phyloP scores from a whole-genome alignment of 768 basidiomycete species.

The Phylloporus sp. region DNA sequence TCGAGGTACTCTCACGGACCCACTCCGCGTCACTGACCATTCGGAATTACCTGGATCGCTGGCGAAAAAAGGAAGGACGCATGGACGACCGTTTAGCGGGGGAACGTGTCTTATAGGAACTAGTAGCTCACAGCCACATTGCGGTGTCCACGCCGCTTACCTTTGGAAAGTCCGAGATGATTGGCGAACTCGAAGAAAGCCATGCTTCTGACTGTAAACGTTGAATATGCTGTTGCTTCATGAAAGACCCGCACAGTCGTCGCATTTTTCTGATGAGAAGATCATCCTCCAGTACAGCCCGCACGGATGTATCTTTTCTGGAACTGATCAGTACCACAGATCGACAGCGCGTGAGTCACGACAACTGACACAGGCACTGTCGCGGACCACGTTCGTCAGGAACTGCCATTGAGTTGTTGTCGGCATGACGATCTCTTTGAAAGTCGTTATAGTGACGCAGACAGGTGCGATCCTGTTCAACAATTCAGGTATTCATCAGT shows the following conservation, averaged over 20 bases:
- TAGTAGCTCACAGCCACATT: conserved; percentile 1
- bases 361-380: background rate
- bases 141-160: conserved; percentile 4
- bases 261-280: conserved; percentile 5
- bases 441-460: too few relatives aligned
- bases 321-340: too few relatives aligned
- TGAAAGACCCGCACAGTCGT: conserved; percentile 24
- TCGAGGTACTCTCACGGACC: background rate
- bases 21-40: conserved; percentile 9
- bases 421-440: too few relatives aligned
- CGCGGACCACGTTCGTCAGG: too few relatives aligned
- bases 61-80: background rate
- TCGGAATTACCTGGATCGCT: conserved; percentile 6
- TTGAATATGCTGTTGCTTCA: too few relatives aligned
- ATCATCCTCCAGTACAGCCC: background rate
- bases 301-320: background rate
- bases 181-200: too few relatives aligned
- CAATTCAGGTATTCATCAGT: too few relatives aligned
- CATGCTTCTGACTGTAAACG: too few relatives aligned
- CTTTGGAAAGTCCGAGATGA: too few relatives aligned
- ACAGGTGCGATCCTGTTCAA: too few relatives aligned
- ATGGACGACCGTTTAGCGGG: background rate
- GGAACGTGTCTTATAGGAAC: conserved; percentile 14
- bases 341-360: background rate
- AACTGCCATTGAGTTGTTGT: too few relatives aligned